Base-by-base conservation (phyloP, 1,139 yeast species). In the Protomyces inundatus region DNA sequence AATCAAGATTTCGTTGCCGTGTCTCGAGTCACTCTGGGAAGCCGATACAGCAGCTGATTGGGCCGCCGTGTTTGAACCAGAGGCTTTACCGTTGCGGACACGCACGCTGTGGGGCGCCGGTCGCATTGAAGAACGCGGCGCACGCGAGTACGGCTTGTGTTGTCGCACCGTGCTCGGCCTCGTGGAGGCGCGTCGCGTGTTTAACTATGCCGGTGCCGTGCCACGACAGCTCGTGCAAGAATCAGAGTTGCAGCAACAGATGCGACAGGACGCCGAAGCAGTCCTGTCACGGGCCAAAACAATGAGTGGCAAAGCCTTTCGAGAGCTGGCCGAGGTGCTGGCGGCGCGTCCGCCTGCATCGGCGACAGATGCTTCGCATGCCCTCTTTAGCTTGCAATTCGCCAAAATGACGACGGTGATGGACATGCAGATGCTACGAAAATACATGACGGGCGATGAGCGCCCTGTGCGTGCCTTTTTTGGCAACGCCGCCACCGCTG, bases 101-200 rank as follows among this genome's bases (percentile, higher is more conserved):
- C 35, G 62, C 32, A 58, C 62, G n/a, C 45, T 58, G 4, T 52
- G 55, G 62, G 54, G 62, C 53, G 45, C 62, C 9, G 62, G 62
- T 16, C 40, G 62, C 3, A 35, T 58, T 6, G 62, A 58, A 42
- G 62, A 58, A 32, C 62, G 62, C 14, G 62, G 62, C 12, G 55
- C 54, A 6, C 34, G 51, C 16, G 62, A 58, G 56, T 58, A 58
- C 16, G 62, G 62, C 7, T 16, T 34, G 10, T 51, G 34, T 16
- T 58, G 62, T 33, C 62, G 62, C 12, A 52, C 56, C 6, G 54
- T 58, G 6, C 16, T 58, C 16, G 62, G 56, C 6, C 53, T 50
- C 14, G 62, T 58, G 14, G 62, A 58, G 34, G 62, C 62, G 16
- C 55, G 62, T n/a, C 62, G 62, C 6, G 62, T 58, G 10, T 37